Evolutionary conservation across 371 early-diverging fungal genomes (phyloP), one percentile per base, ranked within the genome.

Genomic region (Mortierella sp.): DNA sequence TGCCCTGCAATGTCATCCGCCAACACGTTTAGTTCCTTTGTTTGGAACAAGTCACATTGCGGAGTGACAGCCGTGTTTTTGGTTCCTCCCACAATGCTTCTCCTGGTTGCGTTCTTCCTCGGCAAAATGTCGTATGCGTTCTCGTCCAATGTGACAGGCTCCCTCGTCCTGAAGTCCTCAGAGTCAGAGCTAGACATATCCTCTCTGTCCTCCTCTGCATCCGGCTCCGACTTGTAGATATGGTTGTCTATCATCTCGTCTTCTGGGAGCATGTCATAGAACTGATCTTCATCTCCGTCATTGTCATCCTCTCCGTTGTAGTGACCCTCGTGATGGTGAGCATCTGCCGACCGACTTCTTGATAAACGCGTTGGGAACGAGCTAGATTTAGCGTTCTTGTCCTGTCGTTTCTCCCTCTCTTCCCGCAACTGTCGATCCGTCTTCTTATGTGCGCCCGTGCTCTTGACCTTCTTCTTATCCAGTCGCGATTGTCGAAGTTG

Each of bases 201-300:
- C 34, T 34, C 42, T 21, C 11, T 38, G 9, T 34, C 68, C 3
- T 24, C 9, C 21, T 68, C 68, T 24, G 21, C 44, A 68, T 34
- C 63, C 19, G 63, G 34, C 6, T 63, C 63, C 63, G 38, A 63
- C 19, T 63, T 31, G 34, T 63, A 63, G 19, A 10, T 42, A 42
- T 68, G 34, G 10, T 10, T 19, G 42, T 38, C 19, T 8, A 21
- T 38, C 19, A 42, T 42, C 68, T 68, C 68, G 34, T 68, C 68
- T 0, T 68, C 38, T 9, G 68, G 42, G 3, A 68, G 68, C 24
- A 42, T 68, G 24, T 68, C 42, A 38, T 68, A 68, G 24, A 68
- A 68, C 24, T 68, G 42, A 68, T 68, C 68, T 21, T 68, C 68
- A 24, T 68, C 68, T 19, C 38, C 68, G 34, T 68, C 68, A 68